A percentile compares a stretch with the other conserved stretches of the same genome.
Conservation (phyloP, 129 eudicot species). For the Heracleum sosnowskyi region DNA sequence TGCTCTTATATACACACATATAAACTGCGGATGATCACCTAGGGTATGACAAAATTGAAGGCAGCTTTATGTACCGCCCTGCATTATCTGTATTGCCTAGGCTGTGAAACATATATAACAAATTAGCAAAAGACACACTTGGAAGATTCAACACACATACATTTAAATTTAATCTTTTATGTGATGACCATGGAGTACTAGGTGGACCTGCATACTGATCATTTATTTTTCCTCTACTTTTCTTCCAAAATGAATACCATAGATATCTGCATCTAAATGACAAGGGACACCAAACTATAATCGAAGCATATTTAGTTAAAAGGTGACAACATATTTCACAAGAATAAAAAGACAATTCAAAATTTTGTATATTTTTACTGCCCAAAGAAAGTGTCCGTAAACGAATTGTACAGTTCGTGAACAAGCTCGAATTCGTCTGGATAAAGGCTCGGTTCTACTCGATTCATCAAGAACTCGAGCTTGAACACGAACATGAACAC, state of each 20-base stretch:
- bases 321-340: background rate
- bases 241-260: background rate
- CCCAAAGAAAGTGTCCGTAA: too few species aligned
- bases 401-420: too few species aligned
- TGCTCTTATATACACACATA: too few species aligned
- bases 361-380: too few species aligned
- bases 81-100: background rate
- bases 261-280: background rate
- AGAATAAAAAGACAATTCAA: too few species aligned
- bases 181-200: background rate
- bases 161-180: too few species aligned
- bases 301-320: background rate
- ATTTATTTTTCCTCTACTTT: too few species aligned
- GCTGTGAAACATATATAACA: background rate
- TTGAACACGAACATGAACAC: too few species aligned
- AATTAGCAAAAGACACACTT: background rate
- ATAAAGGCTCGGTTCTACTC: too few species aligned
- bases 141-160: background rate
- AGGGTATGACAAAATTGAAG: conserved; percentile 10
- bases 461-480: too few species aligned
- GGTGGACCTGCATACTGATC: background rate
- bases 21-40: background rate
- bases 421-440: too few species aligned
- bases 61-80: background rate
- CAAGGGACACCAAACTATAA: background rate